These are phyloP conservation scores for Sarocladium oryzae DNA, from an alignment of 2,329 filamentous ascomycete genomes.

Conservation along the genomic window DNA sequence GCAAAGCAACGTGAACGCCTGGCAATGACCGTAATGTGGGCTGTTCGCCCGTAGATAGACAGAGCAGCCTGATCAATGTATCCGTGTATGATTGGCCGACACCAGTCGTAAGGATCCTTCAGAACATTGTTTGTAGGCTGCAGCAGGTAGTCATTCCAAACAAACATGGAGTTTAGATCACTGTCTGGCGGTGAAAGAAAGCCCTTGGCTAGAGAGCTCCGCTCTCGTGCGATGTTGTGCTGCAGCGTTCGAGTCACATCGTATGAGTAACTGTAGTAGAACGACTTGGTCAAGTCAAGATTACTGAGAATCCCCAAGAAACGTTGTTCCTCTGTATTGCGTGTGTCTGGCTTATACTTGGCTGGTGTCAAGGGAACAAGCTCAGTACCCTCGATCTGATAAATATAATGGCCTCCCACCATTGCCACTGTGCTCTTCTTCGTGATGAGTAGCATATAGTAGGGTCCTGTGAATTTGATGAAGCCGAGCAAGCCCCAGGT, in stretches of 20 bases:
- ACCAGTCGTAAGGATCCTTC: constrained; percentile 89
- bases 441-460: constrained; percentile 95
- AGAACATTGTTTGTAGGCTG: constrained; percentile 64
- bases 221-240: constrained; percentile 80
- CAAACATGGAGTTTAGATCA: constrained; percentile 90
- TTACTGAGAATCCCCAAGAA: constrained; percentile 87
- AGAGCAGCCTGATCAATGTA: constrained; percentile 89
- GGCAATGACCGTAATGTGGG: constrained; percentile 92
- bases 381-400: constrained; percentile 91
- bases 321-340: constrained; percentile 79
- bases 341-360: constrained; percentile 67
- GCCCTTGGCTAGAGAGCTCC: constrained; percentile 62
- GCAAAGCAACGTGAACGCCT: constrained; percentile 89
- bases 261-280: constrained; percentile 99
- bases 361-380: constrained; percentile 78
- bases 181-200: constrained; percentile 49
- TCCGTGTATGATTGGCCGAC: constrained; percentile 88
- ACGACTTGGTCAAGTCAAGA: constrained; percentile 81
- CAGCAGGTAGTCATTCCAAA: constrained; percentile 92
- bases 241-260: constrained; percentile 90
- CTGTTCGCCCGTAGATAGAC: constrained; percentile 78
- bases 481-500: constrained; percentile 94
- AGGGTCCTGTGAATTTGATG: constrained; percentile 89
- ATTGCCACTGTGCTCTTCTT: constrained; percentile 95
- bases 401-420: constrained; percentile 92